Conservation (phyloP, 768 basidiomycete genomes). For the Lyophyllum atratum region DNA sequence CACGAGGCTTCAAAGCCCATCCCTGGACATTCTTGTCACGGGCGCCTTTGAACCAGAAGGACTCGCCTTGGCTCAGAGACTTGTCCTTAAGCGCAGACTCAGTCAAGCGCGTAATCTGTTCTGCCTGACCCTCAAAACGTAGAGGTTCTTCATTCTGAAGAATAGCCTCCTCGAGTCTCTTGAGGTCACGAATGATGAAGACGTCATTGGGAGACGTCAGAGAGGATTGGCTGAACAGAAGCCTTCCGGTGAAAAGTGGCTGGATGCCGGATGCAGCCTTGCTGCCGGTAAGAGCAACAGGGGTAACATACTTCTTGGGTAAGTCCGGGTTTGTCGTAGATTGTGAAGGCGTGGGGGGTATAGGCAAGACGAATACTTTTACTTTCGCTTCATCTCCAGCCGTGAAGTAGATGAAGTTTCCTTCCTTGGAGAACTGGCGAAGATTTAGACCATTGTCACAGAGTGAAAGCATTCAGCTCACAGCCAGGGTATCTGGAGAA, state of each 20-base stretch:
- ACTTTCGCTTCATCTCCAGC: constrained; percentile 78
- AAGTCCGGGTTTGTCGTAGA: constrained; percentile 57
- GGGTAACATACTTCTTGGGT: constrained; percentile 47
- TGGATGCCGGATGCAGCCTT: constrained; percentile 66
- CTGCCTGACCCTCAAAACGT: constrained; percentile 36
- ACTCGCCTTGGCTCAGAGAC: constrained; percentile 62
- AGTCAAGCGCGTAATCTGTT: constrained; percentile 69
- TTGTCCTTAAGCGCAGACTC: constrained; percentile 56
- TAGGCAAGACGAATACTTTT: constrained; percentile 71
- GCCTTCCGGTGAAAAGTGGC: constrained; percentile 54
- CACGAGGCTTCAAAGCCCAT: constrained; percentile 80
- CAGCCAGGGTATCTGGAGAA: constrained; percentile 62
- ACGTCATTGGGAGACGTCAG: constrained; percentile 81
- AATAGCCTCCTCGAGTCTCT: constrained; percentile 43
- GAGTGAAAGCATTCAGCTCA: constrained; percentile 33
- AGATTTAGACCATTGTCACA: constrained; percentile 1
- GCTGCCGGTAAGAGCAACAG: constrained; percentile 58
- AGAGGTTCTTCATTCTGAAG: constrained; percentile 27
- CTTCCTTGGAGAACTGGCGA: constrained; percentile 73
- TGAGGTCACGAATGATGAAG: constrained; percentile 58
- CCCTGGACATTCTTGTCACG: constrained; percentile 77
- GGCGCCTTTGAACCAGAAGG: constrained; percentile 91
- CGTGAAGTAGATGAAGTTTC: constrained; percentile 66
- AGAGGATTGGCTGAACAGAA: constrained; percentile 75
- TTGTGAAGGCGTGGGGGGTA: constrained; percentile 60